Evolutionary conservation across 169 alveolate species (phyloP), one percentile per base, ranked within the genome.

Genomic region (Plasmodium vivax): DNA sequence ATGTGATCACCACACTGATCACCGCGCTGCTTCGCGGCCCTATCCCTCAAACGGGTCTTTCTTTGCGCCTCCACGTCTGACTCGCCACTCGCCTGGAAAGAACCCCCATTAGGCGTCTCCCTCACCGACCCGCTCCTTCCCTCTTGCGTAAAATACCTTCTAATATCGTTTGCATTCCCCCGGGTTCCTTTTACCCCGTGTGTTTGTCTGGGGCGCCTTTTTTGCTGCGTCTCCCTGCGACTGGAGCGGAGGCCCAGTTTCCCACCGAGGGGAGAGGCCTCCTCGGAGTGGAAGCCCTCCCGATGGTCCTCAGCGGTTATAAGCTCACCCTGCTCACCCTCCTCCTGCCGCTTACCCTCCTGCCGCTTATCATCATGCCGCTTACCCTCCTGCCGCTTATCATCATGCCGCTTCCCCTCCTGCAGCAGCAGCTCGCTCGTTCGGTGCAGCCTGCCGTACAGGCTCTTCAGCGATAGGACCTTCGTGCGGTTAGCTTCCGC

Each of bases 361-460:
- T n/a, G n/a, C n/a, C n/a, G n/a, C n/a, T n/a, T n/a, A n/a, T n/a
- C n/a, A n/a, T n/a, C n/a, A n/a, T n/a, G n/a, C n/a, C n/a, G n/a
- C n/a, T n/a, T n/a, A n/a, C n/a, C n/a, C n/a, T n/a, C n/a, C n/a
- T n/a, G n/a, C n/a, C n/a, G n/a, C n/a, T n/a, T n/a, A n/a, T n/a
- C n/a, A n/a, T n/a, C n/a, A n/a, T n/a, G n/a, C n/a, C n/a, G n/a
- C 5, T 62, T n/a, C 73, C 41, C 43, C 72, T 43, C 90, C 41
- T 56, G 56, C 45, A 84, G 56, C 2, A 84, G 12, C 19, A 27
- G 23, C 36, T 84, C 93, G 23, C 93, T 72, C 23, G 84, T 84
- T 71, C 56, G 71, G n/a, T 84, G 79, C 16, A 84, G n/a, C 10
- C 32, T 84, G 19, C 73, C 72, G 75, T 84, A 84, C 36, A 84